phyloP scores from a whole-genome alignment of 495 filamentous ascomycete genomes.

The Neurospora sp. region DNA sequence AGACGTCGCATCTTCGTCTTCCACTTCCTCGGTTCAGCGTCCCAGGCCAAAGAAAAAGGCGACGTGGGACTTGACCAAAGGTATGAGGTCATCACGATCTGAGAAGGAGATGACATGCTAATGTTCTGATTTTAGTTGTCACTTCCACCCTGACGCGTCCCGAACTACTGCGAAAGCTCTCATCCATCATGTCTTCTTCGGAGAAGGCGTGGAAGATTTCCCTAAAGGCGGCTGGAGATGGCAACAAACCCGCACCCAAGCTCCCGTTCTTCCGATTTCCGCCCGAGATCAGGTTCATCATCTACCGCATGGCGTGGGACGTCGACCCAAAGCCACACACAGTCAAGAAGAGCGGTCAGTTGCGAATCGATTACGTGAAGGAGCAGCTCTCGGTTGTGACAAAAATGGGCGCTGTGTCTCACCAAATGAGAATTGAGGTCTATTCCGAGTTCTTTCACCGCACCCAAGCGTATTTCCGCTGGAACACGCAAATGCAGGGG shows the following conservation, averaged over 20 bases:
- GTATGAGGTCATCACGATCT: neutral
- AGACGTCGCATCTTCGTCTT: neutral
- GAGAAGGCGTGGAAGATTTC: neutral
- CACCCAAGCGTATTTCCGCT: neutral
- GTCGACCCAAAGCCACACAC: neutral
- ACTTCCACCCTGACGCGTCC: neutral
- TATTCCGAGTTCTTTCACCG: neutral
- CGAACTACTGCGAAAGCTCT: neutral
- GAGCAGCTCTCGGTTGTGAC: neutral
- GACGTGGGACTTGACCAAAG: neutral
- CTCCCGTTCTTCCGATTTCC: neutral
- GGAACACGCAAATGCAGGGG: neutral
- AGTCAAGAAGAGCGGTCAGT: neutral
- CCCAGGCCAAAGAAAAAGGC: neutral
- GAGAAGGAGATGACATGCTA: neutral
- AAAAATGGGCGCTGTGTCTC: neutral
- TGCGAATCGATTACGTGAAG: neutral
- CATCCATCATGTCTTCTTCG: neutral
- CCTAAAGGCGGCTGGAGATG: neutral
- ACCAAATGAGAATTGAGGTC: neutral
- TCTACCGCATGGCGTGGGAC: neutral
- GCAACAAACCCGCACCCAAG: neutral
- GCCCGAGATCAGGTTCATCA: neutral
- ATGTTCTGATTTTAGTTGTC: neutral
- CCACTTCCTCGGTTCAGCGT: neutral